Percentiles rank a stretch among this genome's conserved stretches.
These are phyloP conservation scores for Leucocoprinus leucothites DNA, from an alignment of 768 basidiomycete species.

Conservation along the genomic window DNA sequence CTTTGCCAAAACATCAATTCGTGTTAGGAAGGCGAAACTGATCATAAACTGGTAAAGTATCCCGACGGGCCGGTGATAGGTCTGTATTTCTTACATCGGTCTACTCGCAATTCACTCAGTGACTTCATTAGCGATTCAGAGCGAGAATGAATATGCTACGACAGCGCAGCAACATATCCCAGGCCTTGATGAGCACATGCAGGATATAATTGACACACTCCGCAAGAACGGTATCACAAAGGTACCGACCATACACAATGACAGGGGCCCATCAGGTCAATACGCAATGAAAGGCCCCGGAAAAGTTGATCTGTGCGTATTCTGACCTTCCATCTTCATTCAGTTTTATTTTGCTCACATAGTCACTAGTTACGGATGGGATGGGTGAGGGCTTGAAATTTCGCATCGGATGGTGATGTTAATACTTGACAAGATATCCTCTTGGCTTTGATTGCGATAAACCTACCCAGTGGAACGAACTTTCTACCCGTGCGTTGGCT, in stretches of 20 bases:
- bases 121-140: constrained; percentile 27
- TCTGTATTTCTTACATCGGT: constrained; percentile 3
- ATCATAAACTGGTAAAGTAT: constrained; percentile 31
- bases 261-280: constrained; percentile 28
- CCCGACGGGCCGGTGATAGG: constrained; percentile 42
- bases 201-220: constrained; percentile 34
- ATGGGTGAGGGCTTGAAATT: neutral
- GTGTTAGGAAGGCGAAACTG: too few relatives aligned
- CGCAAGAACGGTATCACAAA: constrained; percentile 34
- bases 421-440: constrained; percentile 38
- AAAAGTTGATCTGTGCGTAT: constrained; percentile 30
- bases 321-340: too few relatives aligned
- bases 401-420: neutral
- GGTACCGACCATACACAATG: constrained; percentile 35
- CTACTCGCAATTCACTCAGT: too few relatives aligned
- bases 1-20: too few relatives aligned
- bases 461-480: constrained; percentile 48
- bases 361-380: constrained; percentile 3
- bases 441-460: constrained; percentile 66
- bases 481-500: constrained; percentile 27
- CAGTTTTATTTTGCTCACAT: neutral
- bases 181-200: constrained; percentile 39
- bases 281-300: constrained; percentile 26
- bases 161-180: constrained; percentile 26
- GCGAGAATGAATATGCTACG: constrained; percentile 44